phyloP scores from a whole-genome alignment of 139 green algal species.

The Micractinium conductrix region DNA sequence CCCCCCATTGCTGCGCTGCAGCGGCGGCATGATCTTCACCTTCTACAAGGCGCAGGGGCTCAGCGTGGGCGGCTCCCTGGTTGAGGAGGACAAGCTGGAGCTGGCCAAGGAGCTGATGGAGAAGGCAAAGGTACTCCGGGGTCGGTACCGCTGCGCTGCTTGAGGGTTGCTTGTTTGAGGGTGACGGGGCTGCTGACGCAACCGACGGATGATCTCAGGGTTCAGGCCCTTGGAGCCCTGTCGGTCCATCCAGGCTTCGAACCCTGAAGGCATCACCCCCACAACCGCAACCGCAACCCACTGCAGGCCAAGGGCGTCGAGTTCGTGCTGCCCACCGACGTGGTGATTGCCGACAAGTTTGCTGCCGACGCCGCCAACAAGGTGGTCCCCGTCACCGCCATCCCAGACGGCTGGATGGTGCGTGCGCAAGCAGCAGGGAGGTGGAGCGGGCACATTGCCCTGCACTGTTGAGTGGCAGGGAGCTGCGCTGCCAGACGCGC shows the following conservation, averaged over 20 bases:
- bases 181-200: too few relatives aligned
- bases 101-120: slow-evolving; percentile 92
- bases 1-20: slow-evolving; percentile 20
- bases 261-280: too few relatives aligned
- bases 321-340: slow-evolving; percentile 96
- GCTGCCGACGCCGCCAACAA: slow-evolving; percentile 88
- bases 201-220: too few relatives aligned
- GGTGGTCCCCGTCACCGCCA: slow-evolving; percentile 76
- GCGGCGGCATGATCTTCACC: slow-evolving; percentile 97
- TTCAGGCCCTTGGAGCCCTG: too few relatives aligned
- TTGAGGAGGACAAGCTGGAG: slow-evolving; percentile 99
- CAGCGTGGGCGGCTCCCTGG: slow-evolving; percentile 87
- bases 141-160: too few relatives aligned
- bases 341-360: slow-evolving; percentile 98
- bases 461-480: not conserved
- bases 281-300: not conserved
- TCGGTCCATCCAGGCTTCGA: too few relatives aligned
- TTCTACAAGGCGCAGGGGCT: slow-evolving; percentile 95
- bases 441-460: too few relatives aligned
- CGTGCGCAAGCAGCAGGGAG: not conserved
- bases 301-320: slow-evolving; percentile 82
- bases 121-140: slow-evolving; percentile 66
- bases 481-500: too few relatives aligned
- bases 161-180: too few relatives aligned
- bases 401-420: slow-evolving; percentile 98